Base-by-base conservation (phyloP, 2,329 filamentous ascomycete species). In the Aspergillus intermedius region DNA sequence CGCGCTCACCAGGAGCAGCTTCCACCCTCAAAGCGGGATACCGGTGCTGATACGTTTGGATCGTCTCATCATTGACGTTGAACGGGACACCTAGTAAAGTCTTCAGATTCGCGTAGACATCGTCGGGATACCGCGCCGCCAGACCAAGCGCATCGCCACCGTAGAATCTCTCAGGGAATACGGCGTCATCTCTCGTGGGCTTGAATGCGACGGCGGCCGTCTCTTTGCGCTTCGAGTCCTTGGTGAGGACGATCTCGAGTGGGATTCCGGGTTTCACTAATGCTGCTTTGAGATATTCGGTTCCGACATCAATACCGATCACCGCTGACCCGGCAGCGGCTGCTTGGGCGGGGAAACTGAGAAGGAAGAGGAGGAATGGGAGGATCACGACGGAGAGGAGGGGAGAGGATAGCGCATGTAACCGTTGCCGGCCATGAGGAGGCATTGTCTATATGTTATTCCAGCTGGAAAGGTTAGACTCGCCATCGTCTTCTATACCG, bases 201-300 rank as follows among this genome's bases (percentile, higher is more conserved):
- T 98, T 97, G 75, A 98, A 97, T 40, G 89, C 87, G 58, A 98
- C 83, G 39, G 90, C 91, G 2, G 91, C 88, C 21, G 81, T 81
- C 69, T 98, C 93, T 77, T 98, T 98, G 64, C 93, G 86, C 70
- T 95, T 88, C 25, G 93, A 96, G 73, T 98, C 93, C 69, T 97
- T 98, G 25, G 91, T 96, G 49, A 96, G 80, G 68, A 98, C 91
- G 57, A 98, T 97, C 59, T 98, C 93, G 66, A 98, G 88, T 9
- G 93, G 93, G 46, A 95, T 91, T 52, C 93, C 93, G 2, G 93
- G 93, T 74, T 97, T 97, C 53, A 98, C 91, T 39, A 98, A 81
- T 12, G 88, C 84, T 23, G 91, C 91, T 76, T 97, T 98, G 74
- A 98, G 87, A 74, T 95, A 96, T 69, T 95, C 89, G 49, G 93